Conservation (phyloP, 306 rosid species). For the Arachis stenosperma region DNA sequence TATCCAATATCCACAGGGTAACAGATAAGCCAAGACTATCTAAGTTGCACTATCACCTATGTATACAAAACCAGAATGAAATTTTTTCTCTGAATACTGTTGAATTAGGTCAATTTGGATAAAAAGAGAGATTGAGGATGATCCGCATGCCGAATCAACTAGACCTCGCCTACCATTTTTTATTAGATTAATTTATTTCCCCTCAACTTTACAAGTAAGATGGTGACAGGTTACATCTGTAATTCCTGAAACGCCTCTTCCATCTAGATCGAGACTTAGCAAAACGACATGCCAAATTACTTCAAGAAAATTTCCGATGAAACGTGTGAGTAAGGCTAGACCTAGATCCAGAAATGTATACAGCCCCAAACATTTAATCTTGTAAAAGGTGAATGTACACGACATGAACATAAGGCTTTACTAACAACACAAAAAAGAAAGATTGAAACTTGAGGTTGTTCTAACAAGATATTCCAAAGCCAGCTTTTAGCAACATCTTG, state of each 20-base stretch:
- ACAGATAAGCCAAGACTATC: not conserved
- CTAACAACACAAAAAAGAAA: too few relatives aligned
- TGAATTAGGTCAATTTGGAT: not conserved
- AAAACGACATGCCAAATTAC: not conserved
- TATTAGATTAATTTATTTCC: not conserved
- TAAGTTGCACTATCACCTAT: not conserved
- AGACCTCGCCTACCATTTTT: not conserved
- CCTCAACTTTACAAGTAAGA: conserved; percentile 6
- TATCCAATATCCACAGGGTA: conserved; percentile 14
- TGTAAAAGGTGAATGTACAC: not conserved
- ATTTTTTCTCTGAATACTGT: not conserved
- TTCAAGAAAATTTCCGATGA: not conserved
- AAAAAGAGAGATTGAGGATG: not conserved
- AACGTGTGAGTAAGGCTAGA: not conserved
- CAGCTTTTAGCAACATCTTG: too few relatives aligned
- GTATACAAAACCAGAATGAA: not conserved
- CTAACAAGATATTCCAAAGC: too few relatives aligned
- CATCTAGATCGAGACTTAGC: not conserved
- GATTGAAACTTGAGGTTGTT: too few relatives aligned
- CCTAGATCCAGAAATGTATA: not conserved
- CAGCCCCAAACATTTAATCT: not conserved
- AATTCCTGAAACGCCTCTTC: too few relatives aligned
- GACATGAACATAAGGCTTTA: too few relatives aligned
- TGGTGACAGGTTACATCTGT: too few relatives aligned
- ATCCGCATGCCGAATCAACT: not conserved